phyloP scores from a whole-genome alignment of 1,284 basidiomycete genomes.

The Ceratobasidium sp. region DNA sequence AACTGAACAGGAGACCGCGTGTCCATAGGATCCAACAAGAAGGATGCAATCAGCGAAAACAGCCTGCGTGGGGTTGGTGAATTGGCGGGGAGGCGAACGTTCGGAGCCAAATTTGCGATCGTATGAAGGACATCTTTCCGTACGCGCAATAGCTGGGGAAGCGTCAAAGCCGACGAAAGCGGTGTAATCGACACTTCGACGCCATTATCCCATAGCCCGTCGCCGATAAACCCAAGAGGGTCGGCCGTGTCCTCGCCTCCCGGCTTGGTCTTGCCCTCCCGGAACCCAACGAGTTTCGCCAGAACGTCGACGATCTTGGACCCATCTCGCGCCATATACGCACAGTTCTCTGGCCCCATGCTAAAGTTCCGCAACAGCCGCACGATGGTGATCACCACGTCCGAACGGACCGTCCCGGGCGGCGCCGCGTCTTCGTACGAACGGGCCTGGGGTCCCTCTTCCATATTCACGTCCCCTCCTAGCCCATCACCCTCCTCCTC shows the following conservation, averaged over 20 bases:
- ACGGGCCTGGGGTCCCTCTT: background rate
- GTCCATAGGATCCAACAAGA: slow-evolving; percentile 69
- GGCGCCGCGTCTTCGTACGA: slow-evolving; percentile 63
- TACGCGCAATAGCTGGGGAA: slow-evolving; percentile 75
- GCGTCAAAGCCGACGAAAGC: slow-evolving; percentile 66
- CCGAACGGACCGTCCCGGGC: slow-evolving; percentile 61
- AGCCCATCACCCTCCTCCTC: slow-evolving; percentile 42
- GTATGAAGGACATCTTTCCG: slow-evolving; percentile 83
- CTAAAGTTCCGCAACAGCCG: slow-evolving; percentile 92
- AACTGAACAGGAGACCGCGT: slow-evolving; percentile 51
- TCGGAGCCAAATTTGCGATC: slow-evolving; percentile 69
- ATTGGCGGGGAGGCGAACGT: slow-evolving; percentile 47
- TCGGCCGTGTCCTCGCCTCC: no score
- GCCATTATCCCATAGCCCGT: slow-evolving; percentile 52
- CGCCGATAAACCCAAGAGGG: slow-evolving; percentile 48
- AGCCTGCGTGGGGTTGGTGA: slow-evolving; percentile 63
- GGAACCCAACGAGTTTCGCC: slow-evolving; percentile 55
- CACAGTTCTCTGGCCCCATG: slow-evolving; percentile 75
- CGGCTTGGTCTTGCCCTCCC: slow-evolving; percentile 51
- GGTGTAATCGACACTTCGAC: slow-evolving; percentile 49
- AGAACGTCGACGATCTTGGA: slow-evolving; percentile 64
- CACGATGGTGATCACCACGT: slow-evolving; percentile 74
- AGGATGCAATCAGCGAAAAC: slow-evolving; percentile 78
- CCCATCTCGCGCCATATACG: slow-evolving; percentile 67
- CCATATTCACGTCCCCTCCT: slow-evolving; percentile 52